Evolutionary conservation across 2,329 filamentous ascomycete species (phyloP).

Genomic region (Domatiomyces catenatus): DNA sequence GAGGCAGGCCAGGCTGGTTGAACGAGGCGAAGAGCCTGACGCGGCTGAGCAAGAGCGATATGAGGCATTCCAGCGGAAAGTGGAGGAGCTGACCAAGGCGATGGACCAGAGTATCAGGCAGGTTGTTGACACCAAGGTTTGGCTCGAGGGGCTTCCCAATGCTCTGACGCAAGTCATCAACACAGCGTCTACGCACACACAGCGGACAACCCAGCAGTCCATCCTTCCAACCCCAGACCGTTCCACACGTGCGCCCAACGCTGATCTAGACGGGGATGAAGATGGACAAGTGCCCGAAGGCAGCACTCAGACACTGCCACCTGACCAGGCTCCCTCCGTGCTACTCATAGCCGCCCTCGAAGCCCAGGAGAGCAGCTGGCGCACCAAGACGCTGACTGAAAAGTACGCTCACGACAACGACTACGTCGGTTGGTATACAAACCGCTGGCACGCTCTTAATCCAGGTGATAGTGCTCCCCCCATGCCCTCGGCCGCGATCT

Average conservation of each 20-base stretch:
- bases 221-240: constrained; percentile 22
- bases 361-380: constrained; percentile 12
- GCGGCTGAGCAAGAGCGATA: constrained; percentile 24
- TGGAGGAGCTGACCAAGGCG: constrained; percentile 36
- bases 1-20: not conserved
- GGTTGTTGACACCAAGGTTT: constrained; percentile 41
- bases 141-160: constrained; percentile 30
- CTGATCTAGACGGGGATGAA: constrained; percentile 23
- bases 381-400: constrained; percentile 15
- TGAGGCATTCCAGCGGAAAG: constrained; percentile 29
- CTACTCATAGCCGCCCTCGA: constrained; percentile 17
- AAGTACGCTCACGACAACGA: constrained; percentile 45
- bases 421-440: constrained; percentile 45
- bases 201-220: constrained; percentile 22
- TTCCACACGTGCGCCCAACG: constrained; percentile 15
- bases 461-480: constrained; percentile 37
- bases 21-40: constrained; percentile 16
- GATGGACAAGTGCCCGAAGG: constrained; percentile 19
- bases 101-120: constrained; percentile 44
- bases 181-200: constrained; percentile 20
- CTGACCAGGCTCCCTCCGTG: constrained; percentile 5
- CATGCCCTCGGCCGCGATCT: constrained; percentile 42
- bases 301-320: constrained; percentile 8
- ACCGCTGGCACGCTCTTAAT: constrained; percentile 46
- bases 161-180: constrained; percentile 29